Conservation (phyloP, 1,284 basidiomycete genomes). For the Melampsora americana region DNA sequence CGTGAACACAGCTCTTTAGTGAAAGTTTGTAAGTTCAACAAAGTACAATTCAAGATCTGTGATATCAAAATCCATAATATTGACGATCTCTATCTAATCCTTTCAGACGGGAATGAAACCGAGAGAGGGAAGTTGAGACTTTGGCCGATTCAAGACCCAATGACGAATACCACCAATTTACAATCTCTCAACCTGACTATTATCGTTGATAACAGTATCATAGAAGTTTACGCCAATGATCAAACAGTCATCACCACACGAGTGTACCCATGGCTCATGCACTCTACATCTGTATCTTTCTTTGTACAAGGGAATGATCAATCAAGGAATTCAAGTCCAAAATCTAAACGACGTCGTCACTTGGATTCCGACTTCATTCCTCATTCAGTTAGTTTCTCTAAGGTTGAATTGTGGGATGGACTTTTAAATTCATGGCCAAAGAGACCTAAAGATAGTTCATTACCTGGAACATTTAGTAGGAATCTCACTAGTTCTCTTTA, state of each 20-base stretch:
- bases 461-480: constrained; percentile 15
- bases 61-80: neutral
- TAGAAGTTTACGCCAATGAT: constrained; percentile 54
- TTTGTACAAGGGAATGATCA: constrained; percentile 7
- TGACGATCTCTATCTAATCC: neutral
- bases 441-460: constrained; percentile 14
- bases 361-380: neutral
- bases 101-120: constrained; percentile 46
- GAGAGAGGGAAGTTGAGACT: constrained; percentile 48
- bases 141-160: constrained; percentile 44
- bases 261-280: constrained; percentile 48
- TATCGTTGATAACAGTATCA: constrained; percentile 51
- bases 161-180: neutral
- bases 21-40: constrained; percentile 45
- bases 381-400: constrained; percentile 14
- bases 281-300: constrained; percentile 18
- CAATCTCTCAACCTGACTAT: constrained; percentile 49
- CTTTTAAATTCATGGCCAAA: constrained; percentile 30
- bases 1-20: constrained; percentile 45
- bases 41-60: neutral
- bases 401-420: constrained; percentile 35
- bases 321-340: too few relatives aligned
- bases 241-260: constrained; percentile 51
- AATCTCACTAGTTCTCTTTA: constrained; percentile 34
- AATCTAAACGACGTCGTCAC: neutral